Evolutionary conservation across 495 filamentous ascomycete species (phyloP).

Genomic region (Trichocladium antarcticum): DNA sequence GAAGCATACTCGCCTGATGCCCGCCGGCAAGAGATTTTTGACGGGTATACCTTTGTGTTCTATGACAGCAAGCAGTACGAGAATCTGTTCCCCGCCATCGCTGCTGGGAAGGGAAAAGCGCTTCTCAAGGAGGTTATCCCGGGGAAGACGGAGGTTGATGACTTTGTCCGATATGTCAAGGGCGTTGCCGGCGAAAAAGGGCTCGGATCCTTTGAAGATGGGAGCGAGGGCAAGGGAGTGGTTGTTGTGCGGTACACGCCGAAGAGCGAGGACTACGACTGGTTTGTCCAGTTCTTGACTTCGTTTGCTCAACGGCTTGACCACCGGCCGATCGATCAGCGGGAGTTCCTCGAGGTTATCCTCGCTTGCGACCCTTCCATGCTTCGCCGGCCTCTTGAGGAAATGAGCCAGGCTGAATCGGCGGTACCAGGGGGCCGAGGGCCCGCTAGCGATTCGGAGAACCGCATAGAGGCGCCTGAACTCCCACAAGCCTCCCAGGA

Average conservation of each 20-base stretch:
- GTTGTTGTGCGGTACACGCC: slow-evolving; percentile 68
- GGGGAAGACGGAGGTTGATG: slow-evolving; percentile 58
- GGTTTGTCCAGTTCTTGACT: slow-evolving; percentile 57
- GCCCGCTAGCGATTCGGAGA: neutral
- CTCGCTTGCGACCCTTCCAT: slow-evolving; percentile 60
- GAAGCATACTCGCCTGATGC: slow-evolving; percentile 59
- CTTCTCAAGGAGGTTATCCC: slow-evolving; percentile 50
- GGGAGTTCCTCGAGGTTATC: slow-evolving; percentile 87
- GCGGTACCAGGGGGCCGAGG: slow-evolving; percentile 9
- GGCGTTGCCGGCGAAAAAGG: slow-evolving; percentile 63
- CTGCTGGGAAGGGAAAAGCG: slow-evolving; percentile 72
- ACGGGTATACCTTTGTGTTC: slow-evolving; percentile 83
- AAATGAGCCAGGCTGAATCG: slow-evolving; percentile 19
- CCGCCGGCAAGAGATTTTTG: slow-evolving; percentile 58
- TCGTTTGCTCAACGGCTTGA: slow-evolving; percentile 58
- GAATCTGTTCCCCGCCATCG: slow-evolving; percentile 60
- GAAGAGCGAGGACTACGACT: slow-evolving; percentile 50
- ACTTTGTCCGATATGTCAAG: slow-evolving; percentile 69
- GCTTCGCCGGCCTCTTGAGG: slow-evolving; percentile 52
- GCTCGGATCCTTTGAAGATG: slow-evolving; percentile 48
- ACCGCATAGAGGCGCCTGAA: slow-evolving; percentile 20
- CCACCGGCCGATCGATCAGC: slow-evolving; percentile 77
- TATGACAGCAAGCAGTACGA: slow-evolving; percentile 70
- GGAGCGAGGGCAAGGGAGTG: slow-evolving; percentile 54
- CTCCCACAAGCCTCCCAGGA: slow-evolving; percentile 4